These are phyloP conservation scores for Coemansia aciculifera DNA, from an alignment of 192 early-diverging fungal species.

Conservation along the genomic window DNA sequence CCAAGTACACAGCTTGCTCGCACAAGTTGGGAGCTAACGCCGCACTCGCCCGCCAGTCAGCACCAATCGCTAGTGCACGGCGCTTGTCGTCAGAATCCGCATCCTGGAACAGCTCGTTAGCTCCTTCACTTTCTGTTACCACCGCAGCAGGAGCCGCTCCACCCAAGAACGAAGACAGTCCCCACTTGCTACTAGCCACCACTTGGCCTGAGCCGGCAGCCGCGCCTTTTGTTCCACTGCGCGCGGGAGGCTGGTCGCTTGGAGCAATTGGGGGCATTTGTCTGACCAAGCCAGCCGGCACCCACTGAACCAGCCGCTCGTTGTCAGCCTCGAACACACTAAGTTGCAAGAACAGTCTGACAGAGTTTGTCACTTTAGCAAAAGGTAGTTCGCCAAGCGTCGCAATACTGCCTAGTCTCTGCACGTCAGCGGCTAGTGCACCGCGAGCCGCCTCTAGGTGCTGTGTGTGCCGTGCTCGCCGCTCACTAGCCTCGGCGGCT, in stretches of 20 bases:
- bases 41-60: slow-evolving; percentile 14
- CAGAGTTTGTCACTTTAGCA: slow-evolving; percentile 32
- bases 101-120: neutral
- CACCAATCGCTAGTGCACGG: neutral
- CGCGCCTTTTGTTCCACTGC: neutral
- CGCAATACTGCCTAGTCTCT: slow-evolving; percentile 4
- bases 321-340: slow-evolving; percentile 38
- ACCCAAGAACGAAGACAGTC: slow-evolving; percentile 36
- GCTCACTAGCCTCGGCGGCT: slow-evolving; percentile 1
- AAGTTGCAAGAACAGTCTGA: slow-evolving; percentile 49
- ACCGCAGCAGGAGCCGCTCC: neutral
- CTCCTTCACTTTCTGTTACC: neutral
- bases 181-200: slow-evolving; percentile 31
- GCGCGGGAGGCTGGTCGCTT: neutral
- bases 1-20: slow-evolving; percentile 51
- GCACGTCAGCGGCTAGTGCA: slow-evolving; percentile 2
- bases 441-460: slow-evolving; percentile 9
- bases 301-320: slow-evolving; percentile 53
- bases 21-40: slow-evolving; percentile 15
- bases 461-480: slow-evolving; percentile 1
- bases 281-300: slow-evolving; percentile 39
- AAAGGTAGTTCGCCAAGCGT: slow-evolving; percentile 25
- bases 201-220: neutral
- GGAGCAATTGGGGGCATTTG: slow-evolving; percentile 31
- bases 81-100: neutral